Evolutionary conservation across 192 early-diverging fungal species (phyloP), one percentile per base, ranked within the genome.

Genomic region (Chytriomyces sp.): DNA sequence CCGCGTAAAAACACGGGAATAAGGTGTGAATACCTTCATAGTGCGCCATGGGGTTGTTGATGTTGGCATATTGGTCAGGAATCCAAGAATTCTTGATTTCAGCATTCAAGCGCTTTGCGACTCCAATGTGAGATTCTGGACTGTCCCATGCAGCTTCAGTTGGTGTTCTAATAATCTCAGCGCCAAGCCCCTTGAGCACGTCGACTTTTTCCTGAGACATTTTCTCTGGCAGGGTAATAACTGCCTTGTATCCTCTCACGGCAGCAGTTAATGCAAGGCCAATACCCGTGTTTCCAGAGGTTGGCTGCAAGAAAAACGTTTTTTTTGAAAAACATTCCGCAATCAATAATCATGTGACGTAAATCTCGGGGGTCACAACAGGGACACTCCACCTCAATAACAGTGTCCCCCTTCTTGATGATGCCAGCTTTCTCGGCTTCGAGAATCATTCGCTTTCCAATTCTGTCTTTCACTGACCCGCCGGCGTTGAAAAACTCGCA

Each of bases 171-270:
- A 97, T 91, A 80, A 97, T 98, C 81, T 99, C 96, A 35, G 98
- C 96, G 44, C 96, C 97, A 24, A 99, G 86, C 8, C 95, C 96
- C 77, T 98, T 98, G 75, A 99, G 88, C 6, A 99, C 93, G 81
- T 98, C 98, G 20, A 98, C 97, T 90, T 99, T 99, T 84, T 99
- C 98, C 85, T 98, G 93, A 64, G 92, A 94, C 98, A 99, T 99
- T 83, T 99, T 99, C 84, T 99, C 98, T 28, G 98, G 98, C 28
- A 99, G 87, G 11, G 98, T 99, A 75, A 99, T 99, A 80, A 99
- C 97, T 78, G 93, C 91, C 74, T 93, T 90, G 88, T 99, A 99
- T 45, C 98, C 98, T 87, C 97, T 99, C 63, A 99, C 94, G n/a
- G 98, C 97, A 59, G 93, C 95, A 69, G 96, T 90, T 48, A 99